Conservation (phyloP, 1,139 yeast genomes). For the Wickerhamomyces sp. region DNA sequence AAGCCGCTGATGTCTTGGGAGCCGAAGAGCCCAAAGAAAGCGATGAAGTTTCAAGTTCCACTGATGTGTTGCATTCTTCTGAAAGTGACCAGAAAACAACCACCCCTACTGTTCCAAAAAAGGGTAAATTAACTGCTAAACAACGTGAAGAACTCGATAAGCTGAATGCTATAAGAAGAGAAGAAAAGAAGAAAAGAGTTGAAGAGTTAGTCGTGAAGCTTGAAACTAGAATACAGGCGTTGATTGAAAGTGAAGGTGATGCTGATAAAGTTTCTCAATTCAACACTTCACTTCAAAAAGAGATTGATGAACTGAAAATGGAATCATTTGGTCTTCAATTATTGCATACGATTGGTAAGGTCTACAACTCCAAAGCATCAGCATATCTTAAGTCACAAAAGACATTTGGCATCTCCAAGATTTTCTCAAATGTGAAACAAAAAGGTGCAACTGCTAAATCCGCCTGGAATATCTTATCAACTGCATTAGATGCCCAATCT, state of each 20-base stretch:
- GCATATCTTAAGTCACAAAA: constrained; percentile 54
- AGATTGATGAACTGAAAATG: constrained; percentile 68
- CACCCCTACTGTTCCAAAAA: neutral
- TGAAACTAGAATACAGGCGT: constrained; percentile 34
- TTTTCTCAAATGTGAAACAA: constrained; percentile 66
- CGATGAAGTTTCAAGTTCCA: constrained; percentile 33
- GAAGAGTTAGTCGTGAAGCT: constrained; percentile 46
- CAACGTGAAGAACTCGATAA: constrained; percentile 51
- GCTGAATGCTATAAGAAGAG: constrained; percentile 51
- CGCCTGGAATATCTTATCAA: constrained; percentile 59
- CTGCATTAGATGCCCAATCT: constrained; percentile 72
- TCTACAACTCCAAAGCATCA: constrained; percentile 56
- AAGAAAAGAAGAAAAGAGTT: constrained; percentile 49
- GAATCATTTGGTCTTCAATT: constrained; percentile 80
- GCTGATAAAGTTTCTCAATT: constrained; percentile 31
- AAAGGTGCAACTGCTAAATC: constrained; percentile 69
- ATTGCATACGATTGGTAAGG: constrained; percentile 63
- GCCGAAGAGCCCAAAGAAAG: constrained; percentile 16
- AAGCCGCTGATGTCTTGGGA: constrained; percentile 48
- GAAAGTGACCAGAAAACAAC: constrained; percentile 5
- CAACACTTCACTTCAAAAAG: constrained; percentile 40
- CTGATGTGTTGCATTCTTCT: constrained; percentile 7
- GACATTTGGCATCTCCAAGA: constrained; percentile 60
- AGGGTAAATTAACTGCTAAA: constrained; percentile 37
- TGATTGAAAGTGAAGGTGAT: constrained; percentile 27